phyloP scores from a whole-genome alignment of 2,329 filamentous ascomycete species.

The Macrophomina tecta region DNA sequence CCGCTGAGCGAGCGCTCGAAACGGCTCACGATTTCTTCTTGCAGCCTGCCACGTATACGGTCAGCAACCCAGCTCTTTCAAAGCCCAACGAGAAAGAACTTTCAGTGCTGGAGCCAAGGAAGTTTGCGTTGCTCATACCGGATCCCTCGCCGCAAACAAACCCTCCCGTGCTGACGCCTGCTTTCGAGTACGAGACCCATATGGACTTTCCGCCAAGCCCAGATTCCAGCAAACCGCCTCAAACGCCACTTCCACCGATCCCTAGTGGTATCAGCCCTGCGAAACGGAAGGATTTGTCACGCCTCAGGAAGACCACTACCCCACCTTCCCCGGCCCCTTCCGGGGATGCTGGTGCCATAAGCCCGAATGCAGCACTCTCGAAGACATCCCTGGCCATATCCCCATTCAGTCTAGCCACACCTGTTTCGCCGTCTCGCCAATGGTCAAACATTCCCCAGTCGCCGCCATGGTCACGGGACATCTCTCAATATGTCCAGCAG shows the following conservation, averaged over 20 bases:
- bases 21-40: conserved; percentile 6
- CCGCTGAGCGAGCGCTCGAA: background rate
- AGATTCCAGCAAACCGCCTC: conserved; percentile 17
- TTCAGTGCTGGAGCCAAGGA: conserved; percentile 5
- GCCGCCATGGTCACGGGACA: background rate
- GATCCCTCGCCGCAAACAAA: conserved; percentile 8
- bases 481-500: background rate
- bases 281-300: background rate
- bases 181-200: conserved; percentile 20
- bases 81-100: background rate
- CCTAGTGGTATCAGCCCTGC: background rate
- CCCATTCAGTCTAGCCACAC: conserved; percentile 8
- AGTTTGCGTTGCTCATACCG: conserved; percentile 4
- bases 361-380: background rate
- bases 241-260: conserved; percentile 20
- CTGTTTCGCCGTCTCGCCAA: background rate
- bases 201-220: conserved; percentile 20
- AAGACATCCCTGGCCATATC: background rate
- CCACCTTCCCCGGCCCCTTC: conserved; percentile 14
- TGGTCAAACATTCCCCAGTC: background rate
- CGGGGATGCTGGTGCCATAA: background rate
- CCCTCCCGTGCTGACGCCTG: background rate
- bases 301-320: background rate
- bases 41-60: conserved; percentile 18
- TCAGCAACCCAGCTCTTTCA: conserved; percentile 8